phyloP scores from a whole-genome alignment of 179 eudicot genomes.

The Vitellaria paradoxa region DNA sequence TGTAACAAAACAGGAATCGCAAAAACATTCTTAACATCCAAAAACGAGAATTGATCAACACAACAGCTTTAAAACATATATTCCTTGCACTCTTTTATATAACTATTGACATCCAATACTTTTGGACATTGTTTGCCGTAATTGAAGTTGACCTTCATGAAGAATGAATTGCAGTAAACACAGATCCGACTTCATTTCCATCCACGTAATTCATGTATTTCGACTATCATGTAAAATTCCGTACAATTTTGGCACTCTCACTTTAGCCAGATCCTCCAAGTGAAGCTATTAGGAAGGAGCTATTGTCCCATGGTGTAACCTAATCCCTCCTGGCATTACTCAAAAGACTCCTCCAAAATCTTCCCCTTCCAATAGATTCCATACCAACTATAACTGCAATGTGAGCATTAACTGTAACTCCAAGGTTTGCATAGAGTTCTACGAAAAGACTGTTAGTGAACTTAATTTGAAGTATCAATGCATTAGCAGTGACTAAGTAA shows the following conservation, averaged over 20 bases:
- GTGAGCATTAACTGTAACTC: not conserved
- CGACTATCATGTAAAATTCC: not conserved
- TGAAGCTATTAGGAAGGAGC: not conserved
- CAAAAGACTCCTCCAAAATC: not conserved
- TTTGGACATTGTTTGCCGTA: no score
- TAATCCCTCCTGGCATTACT: not conserved
- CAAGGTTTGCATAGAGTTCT: not conserved
- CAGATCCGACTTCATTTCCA: no score
- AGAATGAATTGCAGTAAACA: no score
- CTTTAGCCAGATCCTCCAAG: not conserved
- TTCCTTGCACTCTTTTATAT: not conserved
- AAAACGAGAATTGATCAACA: no score
- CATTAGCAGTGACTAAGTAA: not conserved
- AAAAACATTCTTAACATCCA: no score
- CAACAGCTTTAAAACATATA: not conserved
- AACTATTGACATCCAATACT: no score
- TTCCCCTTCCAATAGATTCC: constrained; percentile 3
- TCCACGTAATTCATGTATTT: not conserved
- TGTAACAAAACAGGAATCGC: no score
- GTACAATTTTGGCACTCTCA: not conserved
- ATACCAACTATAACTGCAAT: not conserved
- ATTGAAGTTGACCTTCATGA: no score
- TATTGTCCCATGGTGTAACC: not conserved
- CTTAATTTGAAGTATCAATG: not conserved
- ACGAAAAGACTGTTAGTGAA: not conserved